Base-by-base conservation (phyloP, 2,329 filamentous ascomycete species). In the Elsinoe arachidis region DNA sequence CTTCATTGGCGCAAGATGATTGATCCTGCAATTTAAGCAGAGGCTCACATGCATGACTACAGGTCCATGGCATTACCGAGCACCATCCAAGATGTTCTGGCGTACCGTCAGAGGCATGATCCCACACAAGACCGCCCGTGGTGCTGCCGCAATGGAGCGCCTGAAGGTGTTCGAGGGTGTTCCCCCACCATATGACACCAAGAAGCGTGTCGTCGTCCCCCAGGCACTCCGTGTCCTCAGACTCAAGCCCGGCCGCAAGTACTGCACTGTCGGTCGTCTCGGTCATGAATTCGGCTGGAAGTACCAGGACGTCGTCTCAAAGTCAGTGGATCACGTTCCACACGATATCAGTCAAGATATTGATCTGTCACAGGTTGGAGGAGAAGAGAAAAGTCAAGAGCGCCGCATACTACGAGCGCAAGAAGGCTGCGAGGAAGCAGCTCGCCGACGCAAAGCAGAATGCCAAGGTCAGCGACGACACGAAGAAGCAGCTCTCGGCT, bases 51-150 rank as follows among this genome's bases (percentile, higher is more conserved):
- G 60, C 57, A 51, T 58, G 57, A 56, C 55, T 60, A 61, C 71
- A 90, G 87, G 92, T 82, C 93, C 93, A 78, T 99, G 97, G 90
- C 93, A 99, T 82, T 97, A 96, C 90, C 93, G 93, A 76, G 90
- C 92, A 70, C 93, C 93, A 65, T 95, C 91, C 72, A 88, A 95
- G 80, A 96, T 99, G 83, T 96, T 99, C 87, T 99, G 96, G 88
- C 96, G 96, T 88, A 90, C 93, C 75, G 90, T 99, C 80, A 92
- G 93, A 78, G 93, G 93, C 78, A 99, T 99, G 93, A 95, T 99
- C 69, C 93, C 93, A 74, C 93, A 99, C 90, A 99, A 99, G 89
- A 99, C 93, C 69, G 85, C 93, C 76, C 92, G 93, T 74, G 93
- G 93, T 80, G 87, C 90, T 71, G 92, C 92, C 71, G 93, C 93